These are phyloP conservation scores for Aspergillus awamori DNA, from an alignment of 2,329 filamentous ascomycete genomes.

Conservation along the genomic window DNA sequence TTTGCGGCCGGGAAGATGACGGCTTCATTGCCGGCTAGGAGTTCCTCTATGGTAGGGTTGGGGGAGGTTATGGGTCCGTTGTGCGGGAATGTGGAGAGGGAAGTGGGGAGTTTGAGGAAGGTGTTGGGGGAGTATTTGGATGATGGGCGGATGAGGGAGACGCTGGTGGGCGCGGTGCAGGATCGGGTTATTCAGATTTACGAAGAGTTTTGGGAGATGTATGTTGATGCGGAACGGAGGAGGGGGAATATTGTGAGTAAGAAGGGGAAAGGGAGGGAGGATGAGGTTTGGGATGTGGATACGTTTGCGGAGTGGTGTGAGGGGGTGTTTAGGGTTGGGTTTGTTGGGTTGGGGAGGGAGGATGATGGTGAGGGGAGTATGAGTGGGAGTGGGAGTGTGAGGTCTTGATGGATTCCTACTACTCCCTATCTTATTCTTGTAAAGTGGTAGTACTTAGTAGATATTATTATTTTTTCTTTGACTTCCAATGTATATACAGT, in stretches of 20 bases:
- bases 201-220: slow-evolving; percentile 64
- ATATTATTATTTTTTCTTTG: not conserved
- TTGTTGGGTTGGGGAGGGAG: slow-evolving; percentile 37
- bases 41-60: slow-evolving; percentile 29
- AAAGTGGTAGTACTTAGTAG: not conserved
- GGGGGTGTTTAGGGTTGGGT: slow-evolving; percentile 60
- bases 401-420: not conserved
- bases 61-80: slow-evolving; percentile 51
- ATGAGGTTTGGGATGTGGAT: slow-evolving; percentile 67
- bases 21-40: slow-evolving; percentile 45
- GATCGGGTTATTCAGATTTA: slow-evolving; percentile 65
- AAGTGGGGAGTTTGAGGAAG: slow-evolving; percentile 58
- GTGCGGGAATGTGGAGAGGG: slow-evolving; percentile 59
- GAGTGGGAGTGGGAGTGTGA: slow-evolving; percentile 22
- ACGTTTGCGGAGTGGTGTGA: slow-evolving; percentile 66
- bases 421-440: not conserved
- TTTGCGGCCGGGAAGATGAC: slow-evolving; percentile 60
- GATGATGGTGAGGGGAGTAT: slow-evolving; percentile 18
- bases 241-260: slow-evolving; percentile 40
- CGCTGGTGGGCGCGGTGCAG: slow-evolving; percentile 66
- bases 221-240: slow-evolving; percentile 45
- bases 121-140: slow-evolving; percentile 66
- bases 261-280: slow-evolving; percentile 64
- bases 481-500: slow-evolving; percentile 2
- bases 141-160: slow-evolving; percentile 66